These are phyloP conservation scores for Cadophora sp. DNA, from an alignment of 2,329 filamentous ascomycete genomes.

Conservation along the genomic window DNA sequence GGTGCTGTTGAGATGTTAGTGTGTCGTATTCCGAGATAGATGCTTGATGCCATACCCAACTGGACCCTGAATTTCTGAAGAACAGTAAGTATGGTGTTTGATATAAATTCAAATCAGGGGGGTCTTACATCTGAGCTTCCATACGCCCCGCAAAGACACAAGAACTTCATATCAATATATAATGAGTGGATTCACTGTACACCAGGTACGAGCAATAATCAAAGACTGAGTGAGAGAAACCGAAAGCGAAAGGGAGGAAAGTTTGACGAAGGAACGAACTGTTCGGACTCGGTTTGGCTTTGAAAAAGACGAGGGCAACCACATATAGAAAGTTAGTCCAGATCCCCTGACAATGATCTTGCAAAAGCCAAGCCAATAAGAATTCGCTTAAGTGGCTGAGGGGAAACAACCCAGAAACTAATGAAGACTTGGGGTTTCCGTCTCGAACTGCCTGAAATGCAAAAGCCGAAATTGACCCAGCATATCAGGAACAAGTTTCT, in stretches of 20 bases:
- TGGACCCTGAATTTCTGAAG: slow-evolving; percentile 62
- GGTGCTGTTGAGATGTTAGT: slow-evolving; percentile 48
- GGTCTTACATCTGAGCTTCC: slow-evolving; percentile 60
- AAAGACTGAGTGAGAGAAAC: not conserved
- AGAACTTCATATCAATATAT: slow-evolving; percentile 55
- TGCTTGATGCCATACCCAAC: slow-evolving; percentile 49
- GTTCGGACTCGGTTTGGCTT: slow-evolving; percentile 4
- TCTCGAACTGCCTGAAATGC: slow-evolving; percentile 3
- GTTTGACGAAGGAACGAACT: not conserved
- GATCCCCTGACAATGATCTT: not conserved
- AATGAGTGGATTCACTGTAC: slow-evolving; percentile 11
- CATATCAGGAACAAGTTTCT: not conserved
- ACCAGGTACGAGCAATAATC: slow-evolving; percentile 7
- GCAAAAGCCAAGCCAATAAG: not conserved
- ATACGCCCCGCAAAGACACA: slow-evolving; percentile 64
- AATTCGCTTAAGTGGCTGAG: not conserved
- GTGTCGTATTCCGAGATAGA: slow-evolving; percentile 4
- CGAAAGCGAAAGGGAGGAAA: not conserved
- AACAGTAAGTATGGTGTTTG: slow-evolving; percentile 8
- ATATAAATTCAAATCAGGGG: slow-evolving; percentile 20
- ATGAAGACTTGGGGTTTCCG: not conserved
- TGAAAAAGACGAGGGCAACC: not conserved
- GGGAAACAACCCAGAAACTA: slow-evolving; percentile 1
- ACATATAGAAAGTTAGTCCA: slow-evolving; percentile 5
- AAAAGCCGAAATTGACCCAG: not conserved